Evolutionary conservation across 1,284 basidiomycete species (phyloP), one percentile per base, ranked within the genome.

Genomic region (Cryptococcus wingfieldii): DNA sequence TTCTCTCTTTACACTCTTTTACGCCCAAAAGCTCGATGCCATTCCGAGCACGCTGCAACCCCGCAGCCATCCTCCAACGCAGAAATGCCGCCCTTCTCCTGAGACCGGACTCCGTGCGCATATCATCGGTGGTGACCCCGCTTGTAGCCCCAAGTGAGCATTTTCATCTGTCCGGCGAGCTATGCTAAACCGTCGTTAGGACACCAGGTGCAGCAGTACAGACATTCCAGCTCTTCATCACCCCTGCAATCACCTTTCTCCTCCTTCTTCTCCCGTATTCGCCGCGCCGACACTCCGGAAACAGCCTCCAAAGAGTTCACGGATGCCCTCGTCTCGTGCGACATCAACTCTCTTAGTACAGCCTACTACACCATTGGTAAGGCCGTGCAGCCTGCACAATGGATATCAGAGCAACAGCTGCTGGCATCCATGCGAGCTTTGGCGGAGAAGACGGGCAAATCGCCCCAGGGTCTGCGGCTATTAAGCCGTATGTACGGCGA

Each of bases 11-110:
- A 44, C 25, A 18, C 16, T 44, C 42, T 19, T 19, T n/a, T 1
- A 6, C 18, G 9, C 39, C 39, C 18, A 18, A 44, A 19, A 18
- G 25, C 10, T 27, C 18, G 34, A 66, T 66, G 65, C 62, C 65
- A 46, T 66, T 62, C 58, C 50, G 61, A 57, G 65, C 65, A 46
- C 59, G 65, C 45, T 57, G 61, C 42, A 50, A 59, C 49, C 65
- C 65, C 19, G 47, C 54, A 38, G 59, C 42, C 19, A n/a, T 66
- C 10, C 47, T 56, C 23, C 47, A 50, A 12, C 53, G 65, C 1
- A 53, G 51, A 10, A 43, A 59, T 47, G 62, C 61, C 18, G 47
- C 45, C 0, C 38, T 61, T 12, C 43, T 53, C 16, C 19, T 46
- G 2, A 18, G 43, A 25, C 42, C 28, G n/a, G 31, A 14, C 47